These are phyloP conservation scores for Sinapis alba DNA, from an alignment of 441 rosid genomes.

Conservation along the genomic window DNA sequence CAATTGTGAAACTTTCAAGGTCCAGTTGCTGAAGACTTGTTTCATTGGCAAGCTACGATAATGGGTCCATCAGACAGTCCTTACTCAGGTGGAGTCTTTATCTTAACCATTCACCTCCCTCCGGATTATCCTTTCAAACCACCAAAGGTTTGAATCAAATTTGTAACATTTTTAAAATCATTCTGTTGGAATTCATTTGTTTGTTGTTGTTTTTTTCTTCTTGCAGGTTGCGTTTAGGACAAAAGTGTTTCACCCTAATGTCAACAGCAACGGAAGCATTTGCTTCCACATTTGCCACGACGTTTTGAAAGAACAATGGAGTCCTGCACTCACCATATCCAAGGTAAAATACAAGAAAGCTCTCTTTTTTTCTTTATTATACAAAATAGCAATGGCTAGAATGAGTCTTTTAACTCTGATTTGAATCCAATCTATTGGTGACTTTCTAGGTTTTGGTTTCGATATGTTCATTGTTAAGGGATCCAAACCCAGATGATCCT, in stretches of 20 bases:
- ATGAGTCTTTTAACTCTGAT: neutral
- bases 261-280: constrained; percentile 69
- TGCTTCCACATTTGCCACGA: constrained; percentile 50
- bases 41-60: constrained; percentile 66
- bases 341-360: constrained; percentile 41
- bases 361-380: neutral
- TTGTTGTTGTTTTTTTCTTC: neutral
- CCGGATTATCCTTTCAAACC: constrained; percentile 68
- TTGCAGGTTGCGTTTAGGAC: constrained; percentile 60
- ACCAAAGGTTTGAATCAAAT: constrained; percentile 46
- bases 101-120: constrained; percentile 62
- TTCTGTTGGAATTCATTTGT: neutral
- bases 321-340: constrained; percentile 68
- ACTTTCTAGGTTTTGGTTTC: constrained; percentile 52
- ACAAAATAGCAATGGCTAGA: neutral
- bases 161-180: neutral
- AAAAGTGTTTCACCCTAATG: constrained; percentile 64
- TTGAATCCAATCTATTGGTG: neutral
- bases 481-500: constrained; percentile 65
- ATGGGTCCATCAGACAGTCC: constrained; percentile 70
- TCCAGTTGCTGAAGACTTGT: constrained; percentile 64
- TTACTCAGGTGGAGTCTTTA: constrained; percentile 59
- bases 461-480: constrained; percentile 57
- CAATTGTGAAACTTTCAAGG: constrained; percentile 34
- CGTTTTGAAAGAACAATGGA: constrained; percentile 62